Conservation (phyloP, 148 eudicot species). For the Rhododendron mucronatum region DNA sequence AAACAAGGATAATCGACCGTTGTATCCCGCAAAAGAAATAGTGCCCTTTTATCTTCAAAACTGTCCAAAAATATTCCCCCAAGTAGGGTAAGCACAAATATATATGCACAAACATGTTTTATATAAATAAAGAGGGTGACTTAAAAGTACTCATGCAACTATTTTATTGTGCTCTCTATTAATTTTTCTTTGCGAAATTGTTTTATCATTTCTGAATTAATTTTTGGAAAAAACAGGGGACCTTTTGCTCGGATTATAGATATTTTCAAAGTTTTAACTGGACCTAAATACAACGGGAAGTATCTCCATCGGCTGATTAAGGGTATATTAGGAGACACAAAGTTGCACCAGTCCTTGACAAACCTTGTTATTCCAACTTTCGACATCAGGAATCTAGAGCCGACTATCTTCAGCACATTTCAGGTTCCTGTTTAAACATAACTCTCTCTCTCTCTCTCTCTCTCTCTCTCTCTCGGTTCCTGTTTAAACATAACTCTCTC, state of each 20-base stretch:
- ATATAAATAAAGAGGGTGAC: neutral
- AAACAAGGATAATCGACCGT: conserved; percentile 30
- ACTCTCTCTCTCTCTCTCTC: neutral
- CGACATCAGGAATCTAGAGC: conserved; percentile 51
- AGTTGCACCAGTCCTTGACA: conserved; percentile 39
- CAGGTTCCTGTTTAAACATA: conserved; percentile 4
- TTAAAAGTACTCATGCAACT: neutral
- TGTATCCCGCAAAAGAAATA: conserved; percentile 46
- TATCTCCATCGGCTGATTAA: conserved; percentile 41
- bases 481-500: neutral
- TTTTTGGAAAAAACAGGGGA: conserved; percentile 20
- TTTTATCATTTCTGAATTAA: neutral
- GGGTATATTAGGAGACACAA: conserved; percentile 33
- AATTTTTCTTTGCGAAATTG: neutral
- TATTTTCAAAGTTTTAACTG: conserved; percentile 16
- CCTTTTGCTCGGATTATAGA: conserved; percentile 18
- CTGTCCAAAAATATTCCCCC: conserved; percentile 50
- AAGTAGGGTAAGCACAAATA: conserved; percentile 24
- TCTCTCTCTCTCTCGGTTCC: conserved; percentile 4
- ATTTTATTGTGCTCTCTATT: neutral
- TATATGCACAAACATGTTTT: too few species aligned
- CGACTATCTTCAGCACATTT: conserved; percentile 37
- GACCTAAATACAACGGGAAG: conserved; percentile 62
- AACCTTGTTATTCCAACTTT: conserved; percentile 59
- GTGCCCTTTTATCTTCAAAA: conserved; percentile 44